Percentiles rank a stretch among this genome's conserved stretches.
Conservation (phyloP, 2,329 filamentous ascomycete genomes). For the Ceratocystis variospora region DNA sequence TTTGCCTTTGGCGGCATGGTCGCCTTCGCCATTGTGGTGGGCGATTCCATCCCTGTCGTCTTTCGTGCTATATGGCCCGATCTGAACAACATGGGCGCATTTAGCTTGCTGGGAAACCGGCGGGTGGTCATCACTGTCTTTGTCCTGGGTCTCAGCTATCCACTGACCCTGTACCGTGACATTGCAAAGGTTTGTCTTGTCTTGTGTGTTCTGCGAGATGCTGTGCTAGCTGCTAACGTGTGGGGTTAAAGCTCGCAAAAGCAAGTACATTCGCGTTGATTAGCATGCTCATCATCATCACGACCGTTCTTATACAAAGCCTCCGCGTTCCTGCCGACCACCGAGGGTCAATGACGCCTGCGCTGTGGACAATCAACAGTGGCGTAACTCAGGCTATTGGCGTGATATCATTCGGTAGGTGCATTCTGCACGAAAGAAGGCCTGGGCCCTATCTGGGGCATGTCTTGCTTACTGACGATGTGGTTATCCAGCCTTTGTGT, state of each 20-base stretch:
- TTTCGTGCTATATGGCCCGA: constrained; percentile 68
- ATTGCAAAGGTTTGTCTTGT: constrained; percentile 68
- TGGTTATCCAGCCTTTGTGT: constrained; percentile 43
- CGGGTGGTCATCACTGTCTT: constrained; percentile 79
- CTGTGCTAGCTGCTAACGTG: constrained; percentile 8
- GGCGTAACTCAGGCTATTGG: constrained; percentile 94
- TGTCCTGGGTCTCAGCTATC: constrained; percentile 73
- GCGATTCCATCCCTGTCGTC: constrained; percentile 90
- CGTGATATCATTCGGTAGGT: constrained; percentile 87
- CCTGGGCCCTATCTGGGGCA: no score
- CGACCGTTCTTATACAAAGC: constrained; percentile 78
- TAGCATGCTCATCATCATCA: constrained; percentile 81
- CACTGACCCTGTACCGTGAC: constrained; percentile 83
- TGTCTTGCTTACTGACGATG: not conserved
- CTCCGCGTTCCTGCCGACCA: constrained; percentile 56
- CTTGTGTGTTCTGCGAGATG: not conserved
- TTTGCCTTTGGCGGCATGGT: constrained; percentile 99
- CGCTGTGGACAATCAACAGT: constrained; percentile 63
- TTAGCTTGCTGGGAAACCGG: constrained; percentile 71
- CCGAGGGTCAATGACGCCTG: constrained; percentile 55
- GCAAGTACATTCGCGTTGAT: constrained; percentile 84
- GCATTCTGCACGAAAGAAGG: no score
- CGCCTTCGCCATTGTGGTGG: constrained; percentile 93
- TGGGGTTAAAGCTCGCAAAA: constrained; percentile 60
- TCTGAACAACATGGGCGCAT: constrained; percentile 54